Evolutionary conservation across 306 rosid genomes (phyloP).

Genomic region (Begonia masoniana): DNA sequence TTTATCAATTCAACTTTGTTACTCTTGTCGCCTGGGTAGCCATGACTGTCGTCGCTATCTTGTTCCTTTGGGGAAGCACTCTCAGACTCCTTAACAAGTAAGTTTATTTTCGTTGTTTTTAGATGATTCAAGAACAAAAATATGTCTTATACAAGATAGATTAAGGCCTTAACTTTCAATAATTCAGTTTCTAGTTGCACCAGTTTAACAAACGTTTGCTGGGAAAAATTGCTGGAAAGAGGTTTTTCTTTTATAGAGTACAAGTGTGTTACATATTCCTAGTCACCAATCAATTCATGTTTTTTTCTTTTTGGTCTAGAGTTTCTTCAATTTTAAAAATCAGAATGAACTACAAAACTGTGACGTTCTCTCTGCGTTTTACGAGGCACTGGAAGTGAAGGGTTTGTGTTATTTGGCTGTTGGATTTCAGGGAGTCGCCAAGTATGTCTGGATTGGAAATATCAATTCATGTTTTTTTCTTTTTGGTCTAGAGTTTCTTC

Average conservation of each 20-base stretch:
- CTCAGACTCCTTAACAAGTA: slow-evolving; percentile 43
- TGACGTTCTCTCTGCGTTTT: neutral
- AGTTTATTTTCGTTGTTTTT: too few species aligned
- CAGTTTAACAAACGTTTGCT: too few species aligned
- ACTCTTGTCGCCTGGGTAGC: slow-evolving; percentile 39
- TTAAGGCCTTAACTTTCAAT: too few species aligned
- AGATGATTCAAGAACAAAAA: too few species aligned
- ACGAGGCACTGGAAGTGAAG: neutral
- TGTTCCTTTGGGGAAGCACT: slow-evolving; percentile 45
- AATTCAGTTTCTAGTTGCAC: too few species aligned
- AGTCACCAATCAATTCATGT: too few species aligned
- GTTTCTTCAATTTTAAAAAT: neutral
- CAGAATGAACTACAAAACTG: neutral
- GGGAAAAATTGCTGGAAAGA: too few species aligned
- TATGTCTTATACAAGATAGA: too few species aligned
- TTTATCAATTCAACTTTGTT: slow-evolving; percentile 35
- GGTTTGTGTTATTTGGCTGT: slow-evolving; percentile 4
- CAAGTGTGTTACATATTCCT: too few species aligned
- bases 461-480: too few species aligned
- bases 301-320: neutral
- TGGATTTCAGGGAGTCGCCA: slow-evolving; percentile 26
- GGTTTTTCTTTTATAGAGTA: too few species aligned
- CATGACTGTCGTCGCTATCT: slow-evolving; percentile 22
- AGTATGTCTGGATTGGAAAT: slow-evolving; percentile 20
- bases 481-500: neutral